These are phyloP conservation scores for Phytophthora multivora DNA, from an alignment of 352 stramenopile genomes.

Conservation along the genomic window DNA sequence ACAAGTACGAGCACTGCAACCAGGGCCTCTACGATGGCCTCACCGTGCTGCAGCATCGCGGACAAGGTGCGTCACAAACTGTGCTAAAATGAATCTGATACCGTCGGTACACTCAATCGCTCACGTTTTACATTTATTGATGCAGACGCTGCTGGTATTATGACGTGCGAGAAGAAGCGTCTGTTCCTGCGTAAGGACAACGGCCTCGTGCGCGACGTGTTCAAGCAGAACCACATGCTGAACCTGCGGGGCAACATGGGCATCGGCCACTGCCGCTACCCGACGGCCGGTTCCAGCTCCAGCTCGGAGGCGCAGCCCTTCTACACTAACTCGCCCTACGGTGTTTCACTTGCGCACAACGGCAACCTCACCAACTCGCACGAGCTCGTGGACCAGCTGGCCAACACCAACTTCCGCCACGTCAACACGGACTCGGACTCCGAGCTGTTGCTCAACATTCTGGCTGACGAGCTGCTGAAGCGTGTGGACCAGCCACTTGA, in stretches of 20 bases:
- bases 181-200: constrained; percentile 98
- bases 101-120: constrained; percentile 22
- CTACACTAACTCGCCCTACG: constrained; percentile 99
- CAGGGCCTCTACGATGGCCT: constrained; percentile 96
- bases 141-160: constrained; percentile 93
- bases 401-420: constrained; percentile 93
- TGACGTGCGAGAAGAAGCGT: constrained; percentile 93
- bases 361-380: constrained; percentile 99
- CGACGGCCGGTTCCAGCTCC: constrained; percentile 93
- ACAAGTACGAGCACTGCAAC: constrained; percentile 95
- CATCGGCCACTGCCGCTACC: constrained; percentile 98
- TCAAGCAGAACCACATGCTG: constrained; percentile 98
- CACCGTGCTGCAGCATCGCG: constrained; percentile 98
- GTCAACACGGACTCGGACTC: constrained; percentile 99
- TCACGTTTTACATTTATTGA: neutral
- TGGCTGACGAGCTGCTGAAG: constrained; percentile 96
- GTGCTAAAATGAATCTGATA: neutral
- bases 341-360: constrained; percentile 97
- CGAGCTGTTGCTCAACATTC: constrained; percentile 98
- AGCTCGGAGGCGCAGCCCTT: constrained; percentile 96
- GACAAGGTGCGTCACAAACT: constrained; percentile 66
- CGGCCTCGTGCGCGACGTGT: constrained; percentile 98
- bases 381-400: constrained; percentile 93
- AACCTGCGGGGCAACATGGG: constrained; percentile 95
- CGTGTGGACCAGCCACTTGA: constrained; percentile 70